Base-by-base conservation (phyloP, 176 grass and related monocot species). In the Oryza rufipogon region DNA sequence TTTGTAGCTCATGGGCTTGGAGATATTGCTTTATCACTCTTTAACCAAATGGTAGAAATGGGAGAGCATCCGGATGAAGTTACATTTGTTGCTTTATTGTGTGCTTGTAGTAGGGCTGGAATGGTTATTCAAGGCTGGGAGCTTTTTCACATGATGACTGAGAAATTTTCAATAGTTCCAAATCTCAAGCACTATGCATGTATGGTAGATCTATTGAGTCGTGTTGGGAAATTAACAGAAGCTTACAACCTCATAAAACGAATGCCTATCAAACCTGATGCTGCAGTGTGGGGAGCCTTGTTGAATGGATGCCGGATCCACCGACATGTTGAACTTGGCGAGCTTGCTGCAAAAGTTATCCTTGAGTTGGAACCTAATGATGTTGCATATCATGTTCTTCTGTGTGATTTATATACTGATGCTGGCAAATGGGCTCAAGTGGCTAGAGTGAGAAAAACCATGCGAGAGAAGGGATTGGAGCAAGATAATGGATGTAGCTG, bases 121-220 rank as follows among this genome's bases (percentile, higher is more conserved):
- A 93, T 91, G 96, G 91, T 98, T 25, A 85, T 30, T 32, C 84
- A 98, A 93, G 96, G 96, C 15, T 88, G 89, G 80, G 87, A 89
- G 8, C 78, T 88, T 80, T 95, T 95, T 80, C 73, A 91, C 38
- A 90, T 81, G 75, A 93, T 98, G 93, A 85, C 80, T 33, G 63
- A 88, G 61, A 85, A 84, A 79, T 95, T 93, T 73, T 92, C 80
- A 5, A 89, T 95, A 77, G 78, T 88, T 75, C 96, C 93, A 44
- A 95, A 98, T 90, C 86, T 95, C 32, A 98, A 80, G 77, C 96
- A 98, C 73, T 98, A 98, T 85, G 91, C 93, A 61, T 95, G 96
- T 86, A 92, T 98, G 89, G 96, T 98, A 77, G 92, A 98, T 88
- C 88, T 98, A 33, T 81, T 98, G 41, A 91, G 96, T 65, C 93